Evolutionary conservation across 305 asterid species (phyloP), one percentile per base, ranked within the genome.

Genomic region (Coffea humblotiana): DNA sequence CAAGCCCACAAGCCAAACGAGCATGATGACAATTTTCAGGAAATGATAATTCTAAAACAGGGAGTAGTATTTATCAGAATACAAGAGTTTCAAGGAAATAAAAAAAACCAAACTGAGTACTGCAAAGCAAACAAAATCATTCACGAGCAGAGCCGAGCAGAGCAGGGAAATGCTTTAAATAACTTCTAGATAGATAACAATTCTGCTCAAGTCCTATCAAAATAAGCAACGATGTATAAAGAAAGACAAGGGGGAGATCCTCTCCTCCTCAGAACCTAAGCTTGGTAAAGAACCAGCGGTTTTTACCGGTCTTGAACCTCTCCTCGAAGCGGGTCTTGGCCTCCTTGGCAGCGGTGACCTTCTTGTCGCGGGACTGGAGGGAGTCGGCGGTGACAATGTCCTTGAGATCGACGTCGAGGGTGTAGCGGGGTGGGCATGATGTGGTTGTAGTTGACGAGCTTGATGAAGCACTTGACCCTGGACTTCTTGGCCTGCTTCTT

Each of bases 401-500:
- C 69, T 83, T 86, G 80, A 86, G 80, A 40, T 86, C 89, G 10
- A 86, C 87, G 48, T 86, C 89, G 49, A 86, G 82, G 8, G 89
- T 86, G 78, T 86, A 86, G n/a, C 89, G 85, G 2, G 2, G 89
- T 86, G 11, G 89, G 89, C 89, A 86, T 86, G 40, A 86, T 79
- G 58, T 86, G 89, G 43, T 77, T 86, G 77, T 86, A 86, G 37
- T 86, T 86, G 23, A 86, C 89, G 40, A 81, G 70, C 84, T 83
- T 86, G 63, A 86, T 47, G 63, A 86, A 86, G 54, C 87, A 76
- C 72, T 79, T 83, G 37, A 86, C 89, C 27, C 89, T 54, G 4
- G 89, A 86, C 71, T 86, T 86, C 84, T 86, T 86, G 13, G 89
- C 89, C 77, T 86, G 89, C 74, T 86, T 86, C 81, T 86, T 86